Evolutionary conservation across 208 protist species (phyloP).

Genomic region (Wallacemonas sp.): DNA sequence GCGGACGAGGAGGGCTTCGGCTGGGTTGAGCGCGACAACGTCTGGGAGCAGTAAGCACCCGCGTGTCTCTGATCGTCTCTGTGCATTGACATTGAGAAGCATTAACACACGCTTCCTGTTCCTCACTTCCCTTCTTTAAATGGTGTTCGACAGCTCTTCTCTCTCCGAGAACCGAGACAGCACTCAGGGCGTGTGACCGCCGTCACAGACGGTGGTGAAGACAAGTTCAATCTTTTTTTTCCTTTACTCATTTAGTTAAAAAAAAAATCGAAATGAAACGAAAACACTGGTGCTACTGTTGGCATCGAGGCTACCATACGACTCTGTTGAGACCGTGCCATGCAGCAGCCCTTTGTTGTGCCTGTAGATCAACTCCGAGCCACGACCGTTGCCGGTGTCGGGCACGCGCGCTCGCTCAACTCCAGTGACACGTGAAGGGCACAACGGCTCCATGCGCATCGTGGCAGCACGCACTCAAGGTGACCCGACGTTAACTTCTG

Average conservation of each 20-base stretch:
- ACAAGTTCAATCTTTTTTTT: constrained; percentile 6
- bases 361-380: too few species aligned
- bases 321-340: too few species aligned
- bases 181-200: constrained; percentile 20
- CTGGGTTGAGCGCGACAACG: constrained; percentile 98
- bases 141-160: constrained; percentile 13
- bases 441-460: too few species aligned
- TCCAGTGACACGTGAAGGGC: too few species aligned
- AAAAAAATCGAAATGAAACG: background rate
- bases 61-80: too few species aligned
- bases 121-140: constrained; percentile 96
- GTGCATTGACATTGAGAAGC: constrained; percentile 74
- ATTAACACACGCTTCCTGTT: constrained; percentile 92
- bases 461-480: background rate
- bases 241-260: background rate
- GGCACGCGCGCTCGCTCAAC: too few species aligned
- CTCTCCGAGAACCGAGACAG: constrained; percentile 2
- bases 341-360: too few species aligned
- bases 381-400: too few species aligned
- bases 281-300: background rate
- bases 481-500: background rate
- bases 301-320: background rate
- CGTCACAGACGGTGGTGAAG: background rate
- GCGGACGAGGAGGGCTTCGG: background rate
- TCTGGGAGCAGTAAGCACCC: constrained; percentile 83